Evolutionary conservation across 2,329 filamentous ascomycete species (phyloP), one percentile per base, ranked within the genome.

Genomic region (Fusarium sp.): DNA sequence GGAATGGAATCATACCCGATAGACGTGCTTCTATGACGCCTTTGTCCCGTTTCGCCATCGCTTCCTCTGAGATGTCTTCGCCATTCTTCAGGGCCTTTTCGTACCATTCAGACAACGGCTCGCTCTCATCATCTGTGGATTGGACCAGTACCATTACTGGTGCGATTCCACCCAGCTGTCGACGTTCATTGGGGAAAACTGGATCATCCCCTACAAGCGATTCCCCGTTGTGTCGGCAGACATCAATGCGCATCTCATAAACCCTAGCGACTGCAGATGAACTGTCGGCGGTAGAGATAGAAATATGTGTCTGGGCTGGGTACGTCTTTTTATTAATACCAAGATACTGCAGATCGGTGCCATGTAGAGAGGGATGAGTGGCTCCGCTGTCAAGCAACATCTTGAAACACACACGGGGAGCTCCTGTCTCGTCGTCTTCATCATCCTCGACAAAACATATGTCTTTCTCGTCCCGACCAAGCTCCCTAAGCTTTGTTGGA

Each of bases 361-460:
- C 58, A 28, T 73, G 66, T 12, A 75, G 52, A 39, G 68, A 66
- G 9, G 73, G 72, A 25, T 69, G 31, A 37, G 65, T 72, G 18
- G 73, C 73, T 14, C 73, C 73, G 16, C 70, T 73, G 48, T 75
- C 73, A 19, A 75, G 68, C 16, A 75, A 72, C 73, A 75, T 71
- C 31, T 69, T 46, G 51, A 75, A 75, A 45, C 74, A 74, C n/a
- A 65, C 62, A 21, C 62, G 62, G 13, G 62, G 62, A 19, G 62
- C 48, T 28, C 43, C 37, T n/a, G 7, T 66, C 64, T 55, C 71
- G 51, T 41, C 70, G 60, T 16, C 44, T 57, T 72, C 73, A 26
- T 72, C 73, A 26, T 74, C 70, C 18, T 65, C 68, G 16, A 55
- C 55, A 52, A 44, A 59, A 45, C 53, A 58, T 11, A 23, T 46